phyloP scores from a whole-genome alignment of 495 filamentous ascomycete species.

The Hamigera avellanea region DNA sequence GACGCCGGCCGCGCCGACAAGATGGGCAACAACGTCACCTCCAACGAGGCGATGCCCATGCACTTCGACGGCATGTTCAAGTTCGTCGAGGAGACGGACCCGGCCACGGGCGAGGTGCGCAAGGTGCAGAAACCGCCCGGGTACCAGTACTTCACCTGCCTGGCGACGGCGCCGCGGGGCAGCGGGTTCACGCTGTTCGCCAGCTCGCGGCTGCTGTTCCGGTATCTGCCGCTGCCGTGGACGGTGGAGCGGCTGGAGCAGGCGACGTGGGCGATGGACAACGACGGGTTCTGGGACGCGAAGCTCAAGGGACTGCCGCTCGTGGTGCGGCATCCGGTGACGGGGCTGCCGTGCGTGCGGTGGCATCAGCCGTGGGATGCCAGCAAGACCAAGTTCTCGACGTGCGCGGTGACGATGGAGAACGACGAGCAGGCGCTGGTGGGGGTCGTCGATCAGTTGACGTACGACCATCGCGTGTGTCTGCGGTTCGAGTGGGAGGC shows the following conservation, averaged over 20 bases:
- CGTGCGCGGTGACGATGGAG: conserved; percentile 33
- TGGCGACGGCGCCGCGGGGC: conserved; percentile 31
- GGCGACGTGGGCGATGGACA: conserved; percentile 30
- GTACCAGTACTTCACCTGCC: conserved; percentile 42
- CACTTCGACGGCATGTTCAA: conserved; percentile 47
- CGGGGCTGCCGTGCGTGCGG: conserved; percentile 31
- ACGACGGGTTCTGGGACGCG: conserved; percentile 27
- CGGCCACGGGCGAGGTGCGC: conserved; percentile 13
- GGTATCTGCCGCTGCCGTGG: conserved; percentile 31
- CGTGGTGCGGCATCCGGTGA: conserved; percentile 35
- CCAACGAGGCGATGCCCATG: conserved; percentile 43
- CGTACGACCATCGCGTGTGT: conserved; percentile 40
- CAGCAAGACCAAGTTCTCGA: conserved; percentile 35
- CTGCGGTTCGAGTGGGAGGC: conserved; percentile 36
- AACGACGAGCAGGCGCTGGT: conserved; percentile 18
- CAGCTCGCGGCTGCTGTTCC: conserved; percentile 36
- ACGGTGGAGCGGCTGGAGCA: conserved; percentile 23
- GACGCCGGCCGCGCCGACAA: conserved; percentile 23
- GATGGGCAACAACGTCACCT: conserved; percentile 35
- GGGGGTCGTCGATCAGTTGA: conserved; percentile 21
- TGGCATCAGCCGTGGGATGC: conserved; percentile 45
- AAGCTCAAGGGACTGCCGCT: conserved; percentile 31
- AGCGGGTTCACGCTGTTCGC: conserved; percentile 42
- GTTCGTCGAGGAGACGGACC: conserved; percentile 23
- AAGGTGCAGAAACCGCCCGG: conserved; percentile 19